Percentiles rank a stretch among this genome's conserved stretches.
phyloP scores from a whole-genome alignment of 2,329 filamentous ascomycete species.

The Exophiala bonariae region DNA sequence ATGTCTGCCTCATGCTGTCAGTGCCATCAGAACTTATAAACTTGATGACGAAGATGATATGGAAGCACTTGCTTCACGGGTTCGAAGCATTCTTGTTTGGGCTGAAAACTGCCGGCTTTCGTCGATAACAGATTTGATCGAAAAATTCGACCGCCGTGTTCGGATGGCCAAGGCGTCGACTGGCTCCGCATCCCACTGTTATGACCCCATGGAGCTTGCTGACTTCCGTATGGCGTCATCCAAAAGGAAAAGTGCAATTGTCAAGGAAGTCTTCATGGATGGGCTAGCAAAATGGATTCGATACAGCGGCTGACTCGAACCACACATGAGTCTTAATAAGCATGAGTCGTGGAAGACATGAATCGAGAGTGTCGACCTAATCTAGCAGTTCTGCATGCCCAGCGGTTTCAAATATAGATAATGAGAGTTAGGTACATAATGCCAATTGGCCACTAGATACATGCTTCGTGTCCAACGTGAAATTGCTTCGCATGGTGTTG shows the following conservation, averaged over 20 bases:
- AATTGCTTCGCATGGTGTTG: too few species aligned
- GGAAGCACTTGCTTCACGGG: conserved; percentile 18
- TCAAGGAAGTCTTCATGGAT: conserved; percentile 1
- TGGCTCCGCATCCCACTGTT: neutral
- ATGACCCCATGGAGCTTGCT: conserved; percentile 7
- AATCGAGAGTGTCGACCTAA: too few species aligned
- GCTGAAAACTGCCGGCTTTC: conserved; percentile 22
- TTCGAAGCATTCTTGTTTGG: conserved; percentile 25
- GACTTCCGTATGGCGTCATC: neutral
- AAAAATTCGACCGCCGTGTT: conserved; percentile 16
- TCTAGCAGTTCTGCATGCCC: too few species aligned
- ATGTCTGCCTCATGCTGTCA: conserved; percentile 18
- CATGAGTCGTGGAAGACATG: too few species aligned
- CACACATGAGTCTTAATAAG: too few species aligned
- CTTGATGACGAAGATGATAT: conserved; percentile 24
- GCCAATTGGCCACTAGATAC: too few species aligned
- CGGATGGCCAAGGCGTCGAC: conserved; percentile 4
- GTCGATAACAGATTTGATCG: conserved; percentile 21
- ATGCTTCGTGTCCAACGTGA: too few species aligned
- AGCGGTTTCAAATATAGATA: too few species aligned
- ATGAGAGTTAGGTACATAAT: too few species aligned
- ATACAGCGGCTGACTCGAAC: neutral
- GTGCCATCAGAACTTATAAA: conserved; percentile 20
- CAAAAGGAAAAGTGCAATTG: neutral
- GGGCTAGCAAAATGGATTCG: neutral